Base-by-base conservation (phyloP, 495 filamentous ascomycete genomes). In the Penicillium manginii region DNA sequence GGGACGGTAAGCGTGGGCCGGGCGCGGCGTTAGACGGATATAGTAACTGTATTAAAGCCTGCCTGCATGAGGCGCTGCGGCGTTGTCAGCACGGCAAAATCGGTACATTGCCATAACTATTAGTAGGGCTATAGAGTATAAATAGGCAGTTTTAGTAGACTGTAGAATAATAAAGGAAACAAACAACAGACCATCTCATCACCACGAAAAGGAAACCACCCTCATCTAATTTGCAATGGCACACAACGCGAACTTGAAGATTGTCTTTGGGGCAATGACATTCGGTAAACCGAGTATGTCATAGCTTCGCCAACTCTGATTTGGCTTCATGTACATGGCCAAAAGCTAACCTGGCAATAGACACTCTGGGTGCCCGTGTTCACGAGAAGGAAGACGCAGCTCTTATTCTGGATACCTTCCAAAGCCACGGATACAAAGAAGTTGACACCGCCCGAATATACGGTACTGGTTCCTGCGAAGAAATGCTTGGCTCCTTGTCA, bases 391-490 rank as follows among this genome's bases (percentile, higher is more conserved):
- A 55, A 15, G 57, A 50, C 0, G 57, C 65, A 2, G 49, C 35
- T 5, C 8, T 55, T 3, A 59, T 69, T 3, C 70, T 86, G 32
- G 80, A 84, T 64, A 67, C 75, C 22, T 85, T 88, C 67, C 81
- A 87, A 63, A 50, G 55, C 0, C 69, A 81, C 58, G 83, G 84
- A 19, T 78, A 87, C 70, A 76, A 75, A 50, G 82, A 86, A 52
- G 63, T 87, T 57, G 85, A 87, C 65, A 86, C 83, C 3, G 82
- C 84, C 4, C 77, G 81, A 14, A 58, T 74, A 6, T 85, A 86
- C 53, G 81, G 78, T 17, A 72, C 61, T 29, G 83, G 83, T 15
- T 68, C 73, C 8, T 82, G 79, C 0, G 83, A 86, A 61, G 68
- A 76, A 46, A 72, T 73, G 29, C 78, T 86, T 1, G 80, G 71